Evolutionary conservation across 139 green algal species (phyloP).

Genomic region (Micractinium conductrix): DNA sequence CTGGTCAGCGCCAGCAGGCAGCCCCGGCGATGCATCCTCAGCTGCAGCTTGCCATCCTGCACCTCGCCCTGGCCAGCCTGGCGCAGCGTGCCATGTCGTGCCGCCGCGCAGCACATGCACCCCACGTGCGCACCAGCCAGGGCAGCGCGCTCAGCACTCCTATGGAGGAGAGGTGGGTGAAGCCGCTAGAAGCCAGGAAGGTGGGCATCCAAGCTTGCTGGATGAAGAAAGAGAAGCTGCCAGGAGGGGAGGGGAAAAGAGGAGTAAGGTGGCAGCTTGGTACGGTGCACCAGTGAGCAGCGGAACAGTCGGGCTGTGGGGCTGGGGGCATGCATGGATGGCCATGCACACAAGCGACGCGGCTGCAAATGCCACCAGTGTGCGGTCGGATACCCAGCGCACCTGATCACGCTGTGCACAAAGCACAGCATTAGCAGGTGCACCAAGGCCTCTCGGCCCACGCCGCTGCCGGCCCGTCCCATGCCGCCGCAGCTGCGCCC

Average conservation of each 20-base stretch:
- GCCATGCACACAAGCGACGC: no score
- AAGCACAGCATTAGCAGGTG: conserved; percentile 63
- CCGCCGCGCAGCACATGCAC: background rate
- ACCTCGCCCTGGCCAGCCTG: background rate
- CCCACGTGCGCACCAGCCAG: conserved; percentile 60
- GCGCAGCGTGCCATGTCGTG: background rate
- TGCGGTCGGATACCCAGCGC: no score
- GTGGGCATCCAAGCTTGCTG: conserved; percentile 65
- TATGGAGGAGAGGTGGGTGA: conserved; percentile 36
- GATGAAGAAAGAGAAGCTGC: conserved; percentile 69
- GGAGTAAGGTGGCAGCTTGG: conserved; percentile 32
- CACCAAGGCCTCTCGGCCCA: background rate
- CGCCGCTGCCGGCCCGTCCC: background rate
- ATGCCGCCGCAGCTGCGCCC: conserved; percentile 2
- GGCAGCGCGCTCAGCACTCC: conserved; percentile 62
- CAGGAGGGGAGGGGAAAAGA: conserved; percentile 61
- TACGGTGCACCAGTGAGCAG: background rate
- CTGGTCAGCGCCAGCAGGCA: no score
- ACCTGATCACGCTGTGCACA: conserved; percentile 71
- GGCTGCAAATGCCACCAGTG: no score
- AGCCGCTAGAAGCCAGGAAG: conserved; percentile 61
- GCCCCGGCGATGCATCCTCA: conserved; percentile 16
- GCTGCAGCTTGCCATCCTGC: no score
- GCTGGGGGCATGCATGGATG: conserved; percentile 67
- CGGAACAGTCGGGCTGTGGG: conserved; percentile 61